Evolutionary conservation across 208 protist species (phyloP), one percentile per base, ranked within the genome.

Genomic region (Trypanosoma theileri): DNA sequence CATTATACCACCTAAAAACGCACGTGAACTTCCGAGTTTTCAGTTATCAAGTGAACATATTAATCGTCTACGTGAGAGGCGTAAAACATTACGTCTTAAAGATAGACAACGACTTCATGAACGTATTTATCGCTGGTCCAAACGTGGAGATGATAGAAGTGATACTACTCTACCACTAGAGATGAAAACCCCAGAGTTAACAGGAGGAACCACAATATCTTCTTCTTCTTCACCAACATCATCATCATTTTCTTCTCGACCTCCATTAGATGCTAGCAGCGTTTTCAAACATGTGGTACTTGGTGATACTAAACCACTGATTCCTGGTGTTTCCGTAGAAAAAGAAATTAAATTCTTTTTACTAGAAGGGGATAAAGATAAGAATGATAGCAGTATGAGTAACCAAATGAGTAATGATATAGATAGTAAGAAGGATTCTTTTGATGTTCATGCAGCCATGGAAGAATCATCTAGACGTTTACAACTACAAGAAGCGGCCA

Each of bases 11-110:
- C 60, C 87, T 9, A 92, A 92, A 60, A 77, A 86, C 52, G 31
- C 76, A 21, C 63, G 40, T n/a, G 56, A 59, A 12, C 14, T 86
- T 17, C 85, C 88, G 3, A 93, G 85, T 69, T 93, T 88, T 67
- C 80, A 80, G 10, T 80, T 93, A 22, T 86, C 87, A 22, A 78
- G 71, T 14, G 84, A 91, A 53, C 87, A 93, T 51, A 72, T 89
- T 19, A 64, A 73, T 40, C 84, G 79, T 16, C 35, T 84, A 13
- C 76, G 82, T 0, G 79, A 86, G 56, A 80, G 77, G 24, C 81
- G 82, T 19, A 69, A 75, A 45, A 68, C 61, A 53, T 60, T 79
- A 56, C 82, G 73, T 12, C 60, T 79, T 46, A 62, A 69, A n/a
- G 67, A 66, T 14, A 70, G 82, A 11, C 62, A 84, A 53, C 75